These are phyloP conservation scores for Suillus sp. DNA, from an alignment of 768 basidiomycete genomes.

Conservation along the genomic window DNA sequence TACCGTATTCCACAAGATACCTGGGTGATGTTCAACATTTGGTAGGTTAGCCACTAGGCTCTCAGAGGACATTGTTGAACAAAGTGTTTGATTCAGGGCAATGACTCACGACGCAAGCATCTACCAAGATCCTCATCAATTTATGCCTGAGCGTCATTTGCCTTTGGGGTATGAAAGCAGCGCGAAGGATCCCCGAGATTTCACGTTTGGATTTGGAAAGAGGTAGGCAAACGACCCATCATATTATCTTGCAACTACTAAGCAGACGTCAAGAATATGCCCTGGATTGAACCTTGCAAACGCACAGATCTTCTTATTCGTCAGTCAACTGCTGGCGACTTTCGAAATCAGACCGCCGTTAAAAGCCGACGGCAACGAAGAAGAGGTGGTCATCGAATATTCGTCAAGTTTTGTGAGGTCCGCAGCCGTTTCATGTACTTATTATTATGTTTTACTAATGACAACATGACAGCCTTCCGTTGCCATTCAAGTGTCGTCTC, in stretches of 20 bases:
- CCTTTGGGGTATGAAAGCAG: background rate
- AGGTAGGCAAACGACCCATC: background rate
- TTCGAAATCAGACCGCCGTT: background rate
- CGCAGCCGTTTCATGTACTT: background rate
- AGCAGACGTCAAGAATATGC: background rate
- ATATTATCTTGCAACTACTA: background rate
- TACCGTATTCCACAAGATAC: background rate
- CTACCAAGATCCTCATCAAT: background rate
- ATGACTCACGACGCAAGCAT: background rate
- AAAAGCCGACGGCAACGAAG: background rate
- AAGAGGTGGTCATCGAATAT: background rate
- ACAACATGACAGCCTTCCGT: background rate
- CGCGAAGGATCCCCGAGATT: background rate
- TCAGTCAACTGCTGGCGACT: background rate
- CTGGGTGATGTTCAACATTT: constrained; percentile 2
- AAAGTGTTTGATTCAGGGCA: background rate
- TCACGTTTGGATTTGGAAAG: background rate
- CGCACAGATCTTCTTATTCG: background rate
- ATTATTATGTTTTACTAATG: background rate
- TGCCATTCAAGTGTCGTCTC: background rate
- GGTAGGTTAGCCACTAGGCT: background rate
- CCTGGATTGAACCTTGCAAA: background rate
- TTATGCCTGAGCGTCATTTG: background rate
- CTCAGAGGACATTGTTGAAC: background rate
- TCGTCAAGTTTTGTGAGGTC: background rate